phyloP scores from a whole-genome alignment of 2,329 filamentous ascomycete genomes.

The Aureobasidium uvarum region DNA sequence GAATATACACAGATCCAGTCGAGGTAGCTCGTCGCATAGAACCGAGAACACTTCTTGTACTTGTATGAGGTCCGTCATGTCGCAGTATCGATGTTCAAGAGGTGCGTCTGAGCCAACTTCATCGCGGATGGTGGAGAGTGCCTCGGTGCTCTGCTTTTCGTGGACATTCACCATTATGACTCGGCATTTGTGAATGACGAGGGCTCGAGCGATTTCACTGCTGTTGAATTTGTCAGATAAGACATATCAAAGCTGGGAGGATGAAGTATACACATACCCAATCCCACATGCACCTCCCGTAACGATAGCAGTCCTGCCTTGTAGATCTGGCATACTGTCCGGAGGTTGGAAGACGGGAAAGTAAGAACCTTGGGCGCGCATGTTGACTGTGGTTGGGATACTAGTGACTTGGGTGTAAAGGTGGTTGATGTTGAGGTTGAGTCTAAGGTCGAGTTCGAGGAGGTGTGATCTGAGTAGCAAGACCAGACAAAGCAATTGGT shows the following conservation, averaged over 20 bases:
- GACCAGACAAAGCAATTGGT: conserved; percentile 21
- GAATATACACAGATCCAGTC: conserved; percentile 47
- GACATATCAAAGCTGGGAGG: not conserved
- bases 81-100: conserved; percentile 46
- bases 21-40: conserved; percentile 39
- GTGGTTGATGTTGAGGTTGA: conserved; percentile 60
- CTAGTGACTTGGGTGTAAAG: conserved; percentile 72
- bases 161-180: conserved; percentile 38
- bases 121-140: conserved; percentile 39
- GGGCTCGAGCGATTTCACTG: conserved; percentile 30
- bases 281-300: conserved; percentile 29
- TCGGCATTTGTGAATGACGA: conserved; percentile 30
- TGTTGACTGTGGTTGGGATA: not conserved
- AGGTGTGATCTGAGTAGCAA: conserved; percentile 48
- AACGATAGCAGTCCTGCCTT: conserved; percentile 27
- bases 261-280: conserved; percentile 7
- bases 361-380: conserved; percentile 10
- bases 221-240: not conserved
- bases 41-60: conserved; percentile 43
- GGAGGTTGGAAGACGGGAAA: conserved; percentile 23
- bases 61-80: conserved; percentile 43
- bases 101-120: conserved; percentile 32
- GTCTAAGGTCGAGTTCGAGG: conserved; percentile 30
- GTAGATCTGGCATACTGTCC: conserved; percentile 23
- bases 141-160: conserved; percentile 43